These are phyloP conservation scores for Medicago truncatula DNA, from an alignment of 306 rosid species.

Conservation along the genomic window MtrunA17r5.0-ANR NC_053049.1:11126501-11127000, in stretches of 20 bases:
- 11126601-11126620: no score
- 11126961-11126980: conserved; percentile 64
- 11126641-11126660: no score
- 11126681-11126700: no score
- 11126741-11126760: not conserved
- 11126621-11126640: no score
- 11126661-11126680: no score
- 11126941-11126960: conserved; percentile 67
- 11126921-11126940: conserved; percentile 70
- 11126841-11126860: conserved; percentile 2
- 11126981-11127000: conserved; percentile 68
- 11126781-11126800: conserved; percentile 2
- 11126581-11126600: no score
- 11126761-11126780: conserved; percentile 22
- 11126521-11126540: no score
- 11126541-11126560: no score
- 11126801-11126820: conserved; percentile 4
- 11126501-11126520: no score
- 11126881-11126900: conserved; percentile 7
- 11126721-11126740: not conserved
- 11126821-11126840: conserved; percentile 21
- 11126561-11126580: no score
- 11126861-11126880: conserved; percentile 11
- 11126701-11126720: not conserved
- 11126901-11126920: conserved; percentile 41